Conservation (phyloP, 257 asterid genomes). For the Lantana camara region DNA sequence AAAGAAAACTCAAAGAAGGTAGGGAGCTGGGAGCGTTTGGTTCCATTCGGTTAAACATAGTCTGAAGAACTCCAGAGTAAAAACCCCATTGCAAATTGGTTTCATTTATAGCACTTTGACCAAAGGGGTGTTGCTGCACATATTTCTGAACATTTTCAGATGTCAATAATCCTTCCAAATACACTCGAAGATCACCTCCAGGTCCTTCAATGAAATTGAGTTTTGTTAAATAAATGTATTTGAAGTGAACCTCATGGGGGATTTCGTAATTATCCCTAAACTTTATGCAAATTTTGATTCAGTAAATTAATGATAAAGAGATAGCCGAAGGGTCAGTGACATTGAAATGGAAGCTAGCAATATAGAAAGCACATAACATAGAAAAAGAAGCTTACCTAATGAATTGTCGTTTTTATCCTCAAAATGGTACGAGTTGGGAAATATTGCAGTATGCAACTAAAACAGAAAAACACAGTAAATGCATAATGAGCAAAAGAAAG, state of each 20-base stretch:
- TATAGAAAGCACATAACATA: not conserved
- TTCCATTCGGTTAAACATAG: conserved; percentile 19
- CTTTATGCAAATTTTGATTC: not conserved
- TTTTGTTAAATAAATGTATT: too few relatives aligned
- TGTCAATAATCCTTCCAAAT: conserved; percentile 62
- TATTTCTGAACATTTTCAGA: conserved; percentile 53
- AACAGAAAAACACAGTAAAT: conserved; percentile 21
- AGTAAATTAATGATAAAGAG: conserved; percentile 1
- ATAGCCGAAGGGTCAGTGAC: conserved; percentile 9
- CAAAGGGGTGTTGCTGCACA: conserved; percentile 72
- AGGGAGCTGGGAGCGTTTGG: conserved; percentile 11
- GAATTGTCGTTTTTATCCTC: conserved; percentile 53
- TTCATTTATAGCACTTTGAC: conserved; percentile 70
- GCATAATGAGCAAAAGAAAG: conserved; percentile 10
- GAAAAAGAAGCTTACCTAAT: conserved; percentile 51
- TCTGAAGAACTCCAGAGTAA: conserved; percentile 61
- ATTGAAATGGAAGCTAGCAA: too few relatives aligned
- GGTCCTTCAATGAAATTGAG: conserved; percentile 44
- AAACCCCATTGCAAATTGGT: conserved; percentile 57
- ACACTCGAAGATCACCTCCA: conserved; percentile 75
- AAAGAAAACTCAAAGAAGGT: not conserved
- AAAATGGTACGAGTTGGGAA: conserved; percentile 60
- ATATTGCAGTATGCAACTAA: conserved; percentile 75
- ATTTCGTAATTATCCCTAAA: too few relatives aligned
- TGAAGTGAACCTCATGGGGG: too few relatives aligned